Evolutionary conservation across 2,329 filamentous ascomycete genomes (phyloP).

Genomic region (Pseudogymnoascus destructans): DNA sequence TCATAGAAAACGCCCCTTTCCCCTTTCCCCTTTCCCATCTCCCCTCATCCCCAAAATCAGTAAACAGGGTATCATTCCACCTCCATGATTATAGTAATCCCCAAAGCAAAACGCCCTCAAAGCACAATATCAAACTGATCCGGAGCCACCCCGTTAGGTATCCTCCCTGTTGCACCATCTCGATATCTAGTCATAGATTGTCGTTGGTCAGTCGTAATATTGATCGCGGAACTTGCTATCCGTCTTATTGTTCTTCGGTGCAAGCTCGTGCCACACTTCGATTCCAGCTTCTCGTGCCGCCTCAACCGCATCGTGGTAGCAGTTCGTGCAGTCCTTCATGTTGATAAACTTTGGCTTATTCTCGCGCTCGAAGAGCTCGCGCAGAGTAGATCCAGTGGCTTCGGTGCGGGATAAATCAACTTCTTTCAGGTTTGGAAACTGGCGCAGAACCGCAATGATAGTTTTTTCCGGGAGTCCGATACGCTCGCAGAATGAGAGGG

Average conservation of each 20-base stretch:
- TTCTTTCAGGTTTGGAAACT: background rate
- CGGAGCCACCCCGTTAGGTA: background rate
- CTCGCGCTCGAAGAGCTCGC: background rate
- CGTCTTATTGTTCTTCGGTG: background rate
- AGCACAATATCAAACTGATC: background rate
- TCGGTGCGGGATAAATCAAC: background rate
- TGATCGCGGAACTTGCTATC: background rate
- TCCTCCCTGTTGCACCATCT: background rate
- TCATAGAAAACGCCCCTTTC: background rate
- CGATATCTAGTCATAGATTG: background rate
- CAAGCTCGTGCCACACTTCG: background rate
- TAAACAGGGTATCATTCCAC: background rate
- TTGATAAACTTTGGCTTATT: background rate
- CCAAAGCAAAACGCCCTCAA: background rate
- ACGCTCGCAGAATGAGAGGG: background rate
- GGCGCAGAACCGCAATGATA: background rate
- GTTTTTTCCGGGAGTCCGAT: background rate
- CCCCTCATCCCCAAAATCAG: background rate
- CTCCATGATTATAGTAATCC: background rate
- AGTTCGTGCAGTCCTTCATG: background rate
- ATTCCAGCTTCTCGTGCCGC: background rate
- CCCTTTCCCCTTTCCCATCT: background rate
- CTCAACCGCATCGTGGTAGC: background rate
- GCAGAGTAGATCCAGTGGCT: background rate
- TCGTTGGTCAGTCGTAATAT: background rate